These are phyloP conservation scores for Albizia julibrissin DNA, from an alignment of 306 rosid genomes.

Conservation along the genomic window DNA sequence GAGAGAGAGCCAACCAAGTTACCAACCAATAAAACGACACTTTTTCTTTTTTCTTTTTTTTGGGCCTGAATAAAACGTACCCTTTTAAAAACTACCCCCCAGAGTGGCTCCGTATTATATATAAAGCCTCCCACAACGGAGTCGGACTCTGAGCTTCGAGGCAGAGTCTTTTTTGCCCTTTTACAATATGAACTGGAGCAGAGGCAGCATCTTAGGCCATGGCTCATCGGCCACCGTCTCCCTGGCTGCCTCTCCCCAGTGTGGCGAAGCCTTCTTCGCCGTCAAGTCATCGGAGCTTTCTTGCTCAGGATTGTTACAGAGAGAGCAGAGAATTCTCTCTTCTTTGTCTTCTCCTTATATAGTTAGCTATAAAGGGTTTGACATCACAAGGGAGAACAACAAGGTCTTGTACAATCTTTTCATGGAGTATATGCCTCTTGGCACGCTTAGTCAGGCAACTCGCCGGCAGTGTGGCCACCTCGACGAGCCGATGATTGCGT, in stretches of 20 bases:
- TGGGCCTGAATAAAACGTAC: constrained; percentile 37
- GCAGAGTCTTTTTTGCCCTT: constrained; percentile 19
- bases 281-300: constrained; percentile 71
- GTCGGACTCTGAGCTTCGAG: constrained; percentile 10
- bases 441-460: constrained; percentile 50
- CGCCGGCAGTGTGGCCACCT: constrained; percentile 43
- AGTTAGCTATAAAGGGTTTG: constrained; percentile 64
- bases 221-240: constrained; percentile 92
- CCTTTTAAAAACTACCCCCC: constrained; percentile 17
- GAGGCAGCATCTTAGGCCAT: constrained; percentile 73
- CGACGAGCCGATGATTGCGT: constrained; percentile 44
- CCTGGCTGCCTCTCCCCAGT: constrained; percentile 49
- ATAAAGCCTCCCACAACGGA: constrained; percentile 42
- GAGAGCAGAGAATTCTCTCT: constrained; percentile 67
- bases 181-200: constrained; percentile 70
- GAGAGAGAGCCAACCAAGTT: constrained; percentile 44
- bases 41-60: background rate
- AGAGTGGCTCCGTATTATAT: constrained; percentile 33
- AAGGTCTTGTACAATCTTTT: constrained; percentile 58
- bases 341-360: constrained; percentile 61
- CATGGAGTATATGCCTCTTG: constrained; percentile 72
- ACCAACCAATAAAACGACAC: constrained; percentile 60
- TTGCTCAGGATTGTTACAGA: constrained; percentile 49
- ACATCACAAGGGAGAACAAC: constrained; percentile 49
- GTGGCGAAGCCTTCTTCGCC: constrained; percentile 50